Evolutionary conservation across 768 basidiomycete species (phyloP).

Genomic region (Termitomyces eurrhizus): DNA sequence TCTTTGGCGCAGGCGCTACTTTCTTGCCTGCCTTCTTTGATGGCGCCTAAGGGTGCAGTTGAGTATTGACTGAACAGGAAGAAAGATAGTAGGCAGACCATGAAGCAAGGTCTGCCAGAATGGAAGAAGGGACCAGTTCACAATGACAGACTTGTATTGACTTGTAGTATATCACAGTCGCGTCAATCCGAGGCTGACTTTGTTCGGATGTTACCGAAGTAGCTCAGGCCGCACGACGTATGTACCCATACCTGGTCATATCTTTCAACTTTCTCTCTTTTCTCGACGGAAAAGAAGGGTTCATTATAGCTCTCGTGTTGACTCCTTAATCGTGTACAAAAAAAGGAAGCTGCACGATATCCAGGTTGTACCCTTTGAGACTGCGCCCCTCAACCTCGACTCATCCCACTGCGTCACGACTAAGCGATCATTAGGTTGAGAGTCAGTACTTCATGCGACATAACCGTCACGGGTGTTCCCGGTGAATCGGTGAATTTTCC

Average conservation of each 20-base stretch:
- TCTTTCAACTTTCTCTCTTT: neutral
- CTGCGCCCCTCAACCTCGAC: neutral
- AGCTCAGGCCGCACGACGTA: neutral
- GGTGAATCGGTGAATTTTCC: neutral
- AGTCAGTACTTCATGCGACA: neutral
- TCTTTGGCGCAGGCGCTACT: conserved; percentile 60
- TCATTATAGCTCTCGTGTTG: neutral
- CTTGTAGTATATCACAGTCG: neutral
- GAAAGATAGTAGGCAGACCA: conserved; percentile 12
- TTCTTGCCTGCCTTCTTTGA: conserved; percentile 93
- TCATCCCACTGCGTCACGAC: too few species aligned
- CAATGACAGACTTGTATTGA: neutral
- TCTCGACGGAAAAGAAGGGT: neutral
- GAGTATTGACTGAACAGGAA: neutral
- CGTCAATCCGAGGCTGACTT: neutral
- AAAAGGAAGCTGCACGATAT: neutral
- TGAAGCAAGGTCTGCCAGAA: conserved; percentile 5
- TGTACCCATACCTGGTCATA: neutral
- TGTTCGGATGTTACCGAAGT: neutral
- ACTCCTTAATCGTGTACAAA: neutral
- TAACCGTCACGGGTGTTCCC: neutral
- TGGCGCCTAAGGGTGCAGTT: conserved; percentile 50
- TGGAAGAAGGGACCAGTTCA: neutral
- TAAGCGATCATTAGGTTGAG: neutral
- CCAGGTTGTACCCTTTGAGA: neutral